Evolutionary conservation across 768 basidiomycete species (phyloP).

Genomic region (Amanita thiersii): DNA sequence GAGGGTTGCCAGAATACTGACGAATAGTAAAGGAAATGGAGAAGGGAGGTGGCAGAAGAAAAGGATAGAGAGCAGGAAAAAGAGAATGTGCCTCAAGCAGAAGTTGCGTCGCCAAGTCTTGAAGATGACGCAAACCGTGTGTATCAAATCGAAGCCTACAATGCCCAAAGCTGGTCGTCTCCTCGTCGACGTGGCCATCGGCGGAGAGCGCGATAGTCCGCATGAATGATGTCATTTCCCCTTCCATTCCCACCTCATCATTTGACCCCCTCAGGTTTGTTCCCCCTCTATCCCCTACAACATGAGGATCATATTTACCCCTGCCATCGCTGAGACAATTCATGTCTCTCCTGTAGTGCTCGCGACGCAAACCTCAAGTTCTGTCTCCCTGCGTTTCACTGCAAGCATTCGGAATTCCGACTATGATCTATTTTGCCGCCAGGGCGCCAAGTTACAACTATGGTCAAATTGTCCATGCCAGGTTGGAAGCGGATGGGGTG

Average conservation of each 20-base stretch:
- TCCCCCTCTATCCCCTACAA: neutral
- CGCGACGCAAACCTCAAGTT: conserved; percentile 12
- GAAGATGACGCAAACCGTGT: too few species aligned
- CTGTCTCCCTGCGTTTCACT: conserved; percentile 25
- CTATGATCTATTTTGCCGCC: conserved; percentile 20
- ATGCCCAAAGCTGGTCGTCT: too few species aligned
- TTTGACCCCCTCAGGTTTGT: too few species aligned
- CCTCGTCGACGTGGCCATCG: too few species aligned
- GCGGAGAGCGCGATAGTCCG: neutral
- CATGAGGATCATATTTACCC: conserved; percentile 32
- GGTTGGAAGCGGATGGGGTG: conserved; percentile 22
- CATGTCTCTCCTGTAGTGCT: conserved; percentile 14
- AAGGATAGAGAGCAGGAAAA: too few species aligned
- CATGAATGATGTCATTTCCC: conserved; percentile 10
- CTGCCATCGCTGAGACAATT: conserved; percentile 26
- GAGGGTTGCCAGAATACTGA: neutral
- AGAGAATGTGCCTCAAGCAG: too few species aligned
- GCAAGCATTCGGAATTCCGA: conserved; percentile 23
- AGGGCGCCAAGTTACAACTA: conserved; percentile 29
- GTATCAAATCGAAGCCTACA: too few species aligned
- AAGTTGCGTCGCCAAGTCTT: too few species aligned
- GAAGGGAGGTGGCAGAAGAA: neutral
- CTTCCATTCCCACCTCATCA: too few species aligned
- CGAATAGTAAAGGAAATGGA: conserved; percentile 1
- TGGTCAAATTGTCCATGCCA: conserved; percentile 29